Conservation (phyloP, 306 rosid species). For the Begonia fuchsioides region DNA sequence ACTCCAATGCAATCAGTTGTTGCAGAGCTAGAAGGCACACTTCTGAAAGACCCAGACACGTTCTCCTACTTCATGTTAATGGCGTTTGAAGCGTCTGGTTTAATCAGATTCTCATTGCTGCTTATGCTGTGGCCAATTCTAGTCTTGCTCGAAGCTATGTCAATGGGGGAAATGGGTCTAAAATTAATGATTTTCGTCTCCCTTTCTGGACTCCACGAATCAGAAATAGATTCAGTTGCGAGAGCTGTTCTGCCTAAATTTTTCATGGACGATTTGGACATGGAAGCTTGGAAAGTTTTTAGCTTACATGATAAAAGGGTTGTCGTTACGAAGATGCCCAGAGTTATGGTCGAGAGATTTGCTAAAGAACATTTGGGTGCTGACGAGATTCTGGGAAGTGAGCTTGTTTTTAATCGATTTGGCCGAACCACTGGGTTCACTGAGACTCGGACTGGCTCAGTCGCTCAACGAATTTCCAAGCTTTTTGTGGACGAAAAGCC, state of each 20-base stretch:
- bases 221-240: slow-evolving; percentile 57
- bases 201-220: slow-evolving; percentile 27
- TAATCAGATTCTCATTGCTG: slow-evolving; percentile 53
- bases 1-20: slow-evolving; percentile 35
- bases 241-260: slow-evolving; percentile 83
- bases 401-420: slow-evolving; percentile 37
- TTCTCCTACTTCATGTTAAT: slow-evolving; percentile 80
- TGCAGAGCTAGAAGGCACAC: slow-evolving; percentile 78
- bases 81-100: slow-evolving; percentile 74
- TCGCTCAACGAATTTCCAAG: slow-evolving; percentile 20
- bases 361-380: slow-evolving; percentile 70
- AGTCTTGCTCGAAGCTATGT: slow-evolving; percentile 16
- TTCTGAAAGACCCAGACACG: slow-evolving; percentile 36
- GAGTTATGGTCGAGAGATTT: slow-evolving; percentile 68
- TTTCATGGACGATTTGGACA: slow-evolving; percentile 56
- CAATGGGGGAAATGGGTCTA: slow-evolving; percentile 22
- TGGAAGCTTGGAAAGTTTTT: slow-evolving; percentile 53
- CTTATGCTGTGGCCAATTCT: slow-evolving; percentile 52
- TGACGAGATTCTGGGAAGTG: slow-evolving; percentile 49
- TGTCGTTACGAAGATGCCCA: slow-evolving; percentile 54
- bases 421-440: slow-evolving; percentile 65
- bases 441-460: slow-evolving; percentile 1
- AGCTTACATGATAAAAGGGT: slow-evolving; percentile 25
- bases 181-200: slow-evolving; percentile 56
- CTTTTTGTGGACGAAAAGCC: slow-evolving; percentile 22